Base-by-base conservation (phyloP, 176 grass and related monocot genomes). In the Oryza glumipatula region DNA sequence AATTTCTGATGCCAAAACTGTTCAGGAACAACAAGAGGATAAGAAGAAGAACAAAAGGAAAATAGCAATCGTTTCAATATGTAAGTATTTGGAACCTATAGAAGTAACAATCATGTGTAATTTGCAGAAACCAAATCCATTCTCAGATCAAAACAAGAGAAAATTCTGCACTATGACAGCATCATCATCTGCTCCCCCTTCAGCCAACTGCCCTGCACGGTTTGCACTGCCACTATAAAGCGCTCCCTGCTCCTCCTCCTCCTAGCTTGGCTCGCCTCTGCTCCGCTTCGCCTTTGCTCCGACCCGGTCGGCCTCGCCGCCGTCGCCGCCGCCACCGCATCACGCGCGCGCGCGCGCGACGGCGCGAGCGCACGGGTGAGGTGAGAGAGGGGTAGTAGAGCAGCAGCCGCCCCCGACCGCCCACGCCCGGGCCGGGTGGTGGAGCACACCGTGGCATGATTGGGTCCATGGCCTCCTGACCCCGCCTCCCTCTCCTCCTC, bases 371-470 rank as follows among this genome's bases (percentile, higher is more conserved):
- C 7, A 51, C 32, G 72, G 72, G 72, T 63, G 58, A 61, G 58
- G 58, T 22, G 2, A 61, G 58, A 9, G 21, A n/a, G 58, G 8
- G 21, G 39, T 41, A 41, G 39, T 41, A 41, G 39, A 41, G 39
- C 9, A 23, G 58, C 3, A 63, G 58, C n/a, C 54, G 54, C 4
- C 19, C n/a, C 58, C 58, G 58, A 23, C 21, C 58, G 21, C 7
- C 58, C 19, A 63, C 58, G 58, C 58, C 58, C n/a, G 58, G 58
- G 3, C 58, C 58, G 21, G 58, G 58, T 61, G 48, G 35, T 6
- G 36, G 74, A 70, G 79, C 83, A 86, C 88, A 90, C 72, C 88
- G 83, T 86, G 88, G 68, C 83, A 86, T 86, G 73, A 90, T 90
- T 89, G 66, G 80, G 68, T 87, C 80, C 68, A 80, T 73, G 79